Evolutionary conservation across 495 filamentous ascomycete genomes (phyloP).

Genomic region (Penicillium desertorum): DNA sequence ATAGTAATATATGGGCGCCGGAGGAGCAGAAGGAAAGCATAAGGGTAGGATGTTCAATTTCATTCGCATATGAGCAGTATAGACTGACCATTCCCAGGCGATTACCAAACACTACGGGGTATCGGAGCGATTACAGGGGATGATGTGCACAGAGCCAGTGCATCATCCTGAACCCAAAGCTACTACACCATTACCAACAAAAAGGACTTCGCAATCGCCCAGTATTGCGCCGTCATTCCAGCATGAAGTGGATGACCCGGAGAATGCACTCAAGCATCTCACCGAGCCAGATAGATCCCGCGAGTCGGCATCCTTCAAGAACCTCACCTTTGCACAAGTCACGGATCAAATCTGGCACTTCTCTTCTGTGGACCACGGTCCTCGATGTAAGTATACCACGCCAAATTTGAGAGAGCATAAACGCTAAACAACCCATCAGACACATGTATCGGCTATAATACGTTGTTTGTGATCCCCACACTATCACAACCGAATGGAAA

Average conservation of each 20-base stretch:
- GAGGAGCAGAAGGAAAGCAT: conserved; percentile 58
- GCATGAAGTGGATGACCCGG: conserved; percentile 32
- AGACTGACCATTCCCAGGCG: conserved; percentile 19
- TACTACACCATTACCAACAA: conserved; percentile 9
- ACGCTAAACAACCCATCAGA: conserved; percentile 41
- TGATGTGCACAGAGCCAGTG: conserved; percentile 62
- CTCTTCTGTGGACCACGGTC: conserved; percentile 60
- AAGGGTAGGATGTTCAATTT: conserved; percentile 29
- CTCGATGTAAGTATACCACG: conserved; percentile 42
- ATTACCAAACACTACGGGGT: conserved; percentile 60
- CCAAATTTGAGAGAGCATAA: not conserved
- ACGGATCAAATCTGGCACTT: conserved; percentile 66
- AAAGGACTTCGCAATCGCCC: conserved; percentile 18
- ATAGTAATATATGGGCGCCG: conserved; percentile 72
- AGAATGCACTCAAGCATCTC: conserved; percentile 35
- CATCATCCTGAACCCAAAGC: conserved; percentile 25
- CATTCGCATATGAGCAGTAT: not conserved
- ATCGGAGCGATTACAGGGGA: conserved; percentile 61
- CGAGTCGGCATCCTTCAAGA: conserved; percentile 29
- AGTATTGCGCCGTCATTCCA: conserved; percentile 11
- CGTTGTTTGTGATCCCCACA: conserved; percentile 59
- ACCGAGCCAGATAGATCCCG: conserved; percentile 23
- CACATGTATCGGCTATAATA: conserved; percentile 81
- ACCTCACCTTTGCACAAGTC: conserved; percentile 47
- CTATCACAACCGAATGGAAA: conserved; percentile 38